Conservation (phyloP, 1,284 basidiomycete genomes). For the Tilletia walkeri region DNA sequence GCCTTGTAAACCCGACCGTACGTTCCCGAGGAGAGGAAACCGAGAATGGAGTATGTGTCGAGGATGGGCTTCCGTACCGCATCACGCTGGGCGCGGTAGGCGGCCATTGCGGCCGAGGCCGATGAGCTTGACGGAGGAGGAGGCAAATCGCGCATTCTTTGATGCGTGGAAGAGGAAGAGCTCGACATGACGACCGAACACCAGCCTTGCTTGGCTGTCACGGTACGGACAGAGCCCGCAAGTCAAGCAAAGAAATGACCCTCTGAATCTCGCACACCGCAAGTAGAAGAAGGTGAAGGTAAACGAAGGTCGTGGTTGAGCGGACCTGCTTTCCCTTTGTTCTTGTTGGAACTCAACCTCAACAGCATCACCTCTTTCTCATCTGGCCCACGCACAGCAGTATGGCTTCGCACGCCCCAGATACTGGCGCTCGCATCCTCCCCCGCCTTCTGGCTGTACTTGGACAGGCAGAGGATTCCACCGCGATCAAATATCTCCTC, state of each 20-base stretch:
- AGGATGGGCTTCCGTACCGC: constrained; percentile 39
- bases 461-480: neutral
- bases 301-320: too few relatives aligned
- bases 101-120: constrained; percentile 32
- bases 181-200: too few relatives aligned
- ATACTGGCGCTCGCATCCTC: neutral
- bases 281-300: too few relatives aligned
- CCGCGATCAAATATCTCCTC: neutral
- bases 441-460: neutral
- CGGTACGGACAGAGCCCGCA: too few relatives aligned
- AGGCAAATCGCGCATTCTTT: neutral
- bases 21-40: constrained; percentile 96
- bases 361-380: neutral
- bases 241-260: too few relatives aligned
- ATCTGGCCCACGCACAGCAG: neutral
- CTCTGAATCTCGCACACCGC: too few relatives aligned
- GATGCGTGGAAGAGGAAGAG: too few relatives aligned
- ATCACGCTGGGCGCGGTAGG: constrained; percentile 47
- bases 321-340: too few relatives aligned
- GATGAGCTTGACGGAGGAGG: neutral
- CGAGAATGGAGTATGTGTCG: constrained; percentile 74
- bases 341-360: neutral
- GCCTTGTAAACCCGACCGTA: constrained; percentile 99
- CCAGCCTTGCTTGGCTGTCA: too few relatives aligned
- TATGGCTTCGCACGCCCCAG: neutral